These are phyloP conservation scores for Tritrichomonas foetus DNA, from an alignment of 208 protist genomes.

Conservation along the genomic window DNA sequence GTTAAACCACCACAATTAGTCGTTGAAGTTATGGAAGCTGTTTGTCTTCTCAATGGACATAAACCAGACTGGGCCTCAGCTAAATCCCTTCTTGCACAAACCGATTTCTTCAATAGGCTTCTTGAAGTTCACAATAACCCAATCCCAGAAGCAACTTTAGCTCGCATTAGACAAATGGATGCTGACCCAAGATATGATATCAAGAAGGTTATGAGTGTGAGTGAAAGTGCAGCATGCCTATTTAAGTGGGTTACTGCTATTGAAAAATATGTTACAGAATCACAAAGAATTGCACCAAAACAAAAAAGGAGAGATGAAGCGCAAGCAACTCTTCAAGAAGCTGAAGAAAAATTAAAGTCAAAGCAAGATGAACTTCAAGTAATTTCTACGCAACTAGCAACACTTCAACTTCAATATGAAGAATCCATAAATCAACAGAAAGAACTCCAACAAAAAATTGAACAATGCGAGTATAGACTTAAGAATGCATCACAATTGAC, in stretches of 20 bases:
- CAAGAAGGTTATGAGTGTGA: not conserved
- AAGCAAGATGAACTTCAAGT: constrained; percentile 66
- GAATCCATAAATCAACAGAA: constrained; percentile 77
- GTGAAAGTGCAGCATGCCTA: constrained; percentile 58
- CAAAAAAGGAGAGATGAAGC: constrained; percentile 79
- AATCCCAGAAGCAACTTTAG: constrained; percentile 86
- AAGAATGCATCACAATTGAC: constrained; percentile 78
- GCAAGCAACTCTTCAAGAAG: constrained; percentile 66
- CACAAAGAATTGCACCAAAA: constrained; percentile 88
- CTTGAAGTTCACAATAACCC: constrained; percentile 87
- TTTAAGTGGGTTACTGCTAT: constrained; percentile 62
- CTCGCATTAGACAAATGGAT: constrained; percentile 82
- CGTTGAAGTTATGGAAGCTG: constrained; percentile 37
- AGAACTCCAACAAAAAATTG: constrained; percentile 49
- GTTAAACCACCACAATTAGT: constrained; percentile 31
- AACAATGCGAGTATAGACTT: constrained; percentile 53
- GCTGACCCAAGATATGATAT: constrained; percentile 64
- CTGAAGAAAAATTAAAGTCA: constrained; percentile 42
- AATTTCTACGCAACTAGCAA: constrained; percentile 81
- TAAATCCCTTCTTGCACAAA: constrained; percentile 67
- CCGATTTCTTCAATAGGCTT: constrained; percentile 87
- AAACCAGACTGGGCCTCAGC: not conserved
- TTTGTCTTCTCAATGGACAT: not conserved
- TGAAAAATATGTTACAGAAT: constrained; percentile 74
- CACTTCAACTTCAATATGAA: constrained; percentile 81